Conservation (phyloP, 768 basidiomycete genomes). For the Lactarius evosmus region DNA sequence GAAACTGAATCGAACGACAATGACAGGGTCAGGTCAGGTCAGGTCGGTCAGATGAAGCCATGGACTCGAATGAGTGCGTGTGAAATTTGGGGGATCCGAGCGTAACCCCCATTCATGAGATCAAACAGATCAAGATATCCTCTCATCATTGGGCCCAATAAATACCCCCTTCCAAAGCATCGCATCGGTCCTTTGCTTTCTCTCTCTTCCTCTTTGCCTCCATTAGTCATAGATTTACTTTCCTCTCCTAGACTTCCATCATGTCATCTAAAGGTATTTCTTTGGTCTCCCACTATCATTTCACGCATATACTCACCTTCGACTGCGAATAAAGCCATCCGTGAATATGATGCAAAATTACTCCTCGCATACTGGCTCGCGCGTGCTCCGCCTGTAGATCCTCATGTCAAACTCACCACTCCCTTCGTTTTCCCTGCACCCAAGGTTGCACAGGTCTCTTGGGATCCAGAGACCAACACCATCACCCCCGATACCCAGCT, state of each 20-base stretch:
- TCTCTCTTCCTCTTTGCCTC: constrained; percentile 5
- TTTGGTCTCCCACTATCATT: background rate
- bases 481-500: constrained; percentile 59
- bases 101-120: constrained; percentile 3
- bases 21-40: too few relatives aligned
- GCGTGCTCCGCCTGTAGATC: constrained; percentile 76
- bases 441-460: constrained; percentile 83
- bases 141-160: constrained; percentile 16
- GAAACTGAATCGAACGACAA: constrained; percentile 6
- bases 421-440: constrained; percentile 63
- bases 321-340: constrained; percentile 52
- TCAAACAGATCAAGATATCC: constrained; percentile 1
- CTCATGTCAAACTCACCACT: constrained; percentile 51
- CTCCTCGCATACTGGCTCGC: constrained; percentile 96
- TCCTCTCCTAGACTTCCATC: constrained; percentile 3
- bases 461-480: constrained; percentile 67
- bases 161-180: constrained; percentile 18
- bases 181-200: background rate
- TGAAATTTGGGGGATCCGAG: constrained; percentile 26
- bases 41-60: background rate
- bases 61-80: constrained; percentile 14
- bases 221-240: constrained; percentile 6
- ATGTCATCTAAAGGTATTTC: constrained; percentile 29
- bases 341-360: constrained; percentile 99
- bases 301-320: constrained; percentile 20